phyloP scores from a whole-genome alignment of 768 basidiomycete species.

The Tricholoma bakamatsutake region DNA sequence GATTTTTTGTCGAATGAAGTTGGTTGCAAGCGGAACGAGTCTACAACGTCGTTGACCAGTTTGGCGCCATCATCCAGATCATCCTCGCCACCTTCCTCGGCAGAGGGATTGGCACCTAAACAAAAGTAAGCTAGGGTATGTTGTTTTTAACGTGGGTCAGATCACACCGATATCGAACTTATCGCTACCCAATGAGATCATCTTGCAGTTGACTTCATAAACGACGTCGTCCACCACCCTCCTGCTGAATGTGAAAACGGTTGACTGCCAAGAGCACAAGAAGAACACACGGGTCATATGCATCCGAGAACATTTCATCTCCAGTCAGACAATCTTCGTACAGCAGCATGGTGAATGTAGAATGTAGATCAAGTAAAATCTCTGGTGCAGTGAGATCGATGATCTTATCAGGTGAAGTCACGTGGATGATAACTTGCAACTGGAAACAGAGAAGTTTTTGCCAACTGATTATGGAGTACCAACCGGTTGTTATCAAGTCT shows the following conservation, averaged over 20 bases:
- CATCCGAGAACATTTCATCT: conserved; percentile 95
- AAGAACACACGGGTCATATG: conserved; percentile 70
- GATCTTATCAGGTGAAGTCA: too few species aligned
- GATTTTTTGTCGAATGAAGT: conserved; percentile 88
- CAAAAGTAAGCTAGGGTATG: neutral
- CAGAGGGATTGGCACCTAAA: conserved; percentile 87
- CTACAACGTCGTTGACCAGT: conserved; percentile 82
- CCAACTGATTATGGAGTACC: conserved; percentile 61
- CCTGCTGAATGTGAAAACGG: conserved; percentile 32
- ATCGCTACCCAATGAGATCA: conserved; percentile 59
- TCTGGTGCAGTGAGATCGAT: too few species aligned
- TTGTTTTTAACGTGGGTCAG: neutral
- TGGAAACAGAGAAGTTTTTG: neutral
- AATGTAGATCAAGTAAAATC: conserved; percentile 6
- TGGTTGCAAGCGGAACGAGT: conserved; percentile 84
- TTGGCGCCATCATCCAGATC: conserved; percentile 70
- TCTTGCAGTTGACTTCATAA: conserved; percentile 80
- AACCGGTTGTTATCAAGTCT: conserved; percentile 64
- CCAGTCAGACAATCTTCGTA: conserved; percentile 66
- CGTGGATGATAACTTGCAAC: conserved; percentile 9
- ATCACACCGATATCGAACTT: conserved; percentile 83
- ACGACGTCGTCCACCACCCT: conserved; percentile 74
- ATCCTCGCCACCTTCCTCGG: conserved; percentile 75
- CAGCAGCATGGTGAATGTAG: conserved; percentile 54
- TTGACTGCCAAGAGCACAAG: neutral